A percentile compares a stretch with the other conserved stretches of the same genome.
These are phyloP conservation scores for Hippophae rhamnoides DNA, from an alignment of 306 rosid genomes.

Conservation along the genomic window DNA sequence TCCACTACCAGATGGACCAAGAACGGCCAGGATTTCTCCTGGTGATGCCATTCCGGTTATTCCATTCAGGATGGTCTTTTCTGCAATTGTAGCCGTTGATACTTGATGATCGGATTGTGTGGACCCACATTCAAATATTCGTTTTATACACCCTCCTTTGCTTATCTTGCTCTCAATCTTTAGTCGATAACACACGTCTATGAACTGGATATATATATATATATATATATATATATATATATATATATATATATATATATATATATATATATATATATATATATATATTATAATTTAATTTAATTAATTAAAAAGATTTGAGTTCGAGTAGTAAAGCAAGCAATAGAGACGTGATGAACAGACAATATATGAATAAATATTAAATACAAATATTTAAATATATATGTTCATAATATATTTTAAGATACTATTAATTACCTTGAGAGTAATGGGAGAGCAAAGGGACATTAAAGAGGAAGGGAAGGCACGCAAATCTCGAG, in stretches of 20 bases:
- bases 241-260: slow-evolving; percentile 34
- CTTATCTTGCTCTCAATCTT: slow-evolving; percentile 30
- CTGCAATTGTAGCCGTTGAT: slow-evolving; percentile 23
- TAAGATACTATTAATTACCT: slow-evolving; percentile 24
- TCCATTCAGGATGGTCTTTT: slow-evolving; percentile 47
- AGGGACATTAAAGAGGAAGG: slow-evolving; percentile 37
- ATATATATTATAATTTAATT: background rate
- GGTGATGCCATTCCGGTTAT: slow-evolving; percentile 69
- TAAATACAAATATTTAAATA: no score
- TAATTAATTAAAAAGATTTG: background rate
- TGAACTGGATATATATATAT: slow-evolving; percentile 55
- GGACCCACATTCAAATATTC: slow-evolving; percentile 10
- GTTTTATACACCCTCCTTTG: slow-evolving; percentile 23
- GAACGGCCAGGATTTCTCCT: slow-evolving; percentile 71
- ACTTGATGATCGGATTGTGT: slow-evolving; percentile 13
- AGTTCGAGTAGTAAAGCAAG: no score
- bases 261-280: slow-evolving; percentile 36
- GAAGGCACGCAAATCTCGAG: slow-evolving; percentile 30
- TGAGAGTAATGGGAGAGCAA: slow-evolving; percentile 51
- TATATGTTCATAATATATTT: no score
- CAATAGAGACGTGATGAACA: no score
- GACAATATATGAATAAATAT: no score
- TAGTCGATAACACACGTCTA: slow-evolving; percentile 55
- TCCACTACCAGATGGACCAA: slow-evolving; percentile 89
- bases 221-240: slow-evolving; percentile 9